Conservation (phyloP, 495 filamentous ascomycete species). For the Bacidia rubella region DNA sequence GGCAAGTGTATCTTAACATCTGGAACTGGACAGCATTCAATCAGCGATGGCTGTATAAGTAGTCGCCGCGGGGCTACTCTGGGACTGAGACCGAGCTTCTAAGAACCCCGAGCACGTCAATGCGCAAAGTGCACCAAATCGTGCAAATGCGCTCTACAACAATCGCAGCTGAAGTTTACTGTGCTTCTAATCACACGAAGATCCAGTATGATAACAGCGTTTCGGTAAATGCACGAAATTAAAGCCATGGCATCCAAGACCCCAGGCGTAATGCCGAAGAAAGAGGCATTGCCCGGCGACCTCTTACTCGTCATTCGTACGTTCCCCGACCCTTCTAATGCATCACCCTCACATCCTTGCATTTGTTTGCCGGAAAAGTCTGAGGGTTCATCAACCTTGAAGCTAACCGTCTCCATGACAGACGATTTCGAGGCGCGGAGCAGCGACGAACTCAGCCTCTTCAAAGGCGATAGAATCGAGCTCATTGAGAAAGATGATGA, state of each 20-base stretch:
- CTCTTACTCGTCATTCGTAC: conserved; percentile 66
- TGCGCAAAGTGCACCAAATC: neutral
- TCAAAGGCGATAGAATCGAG: conserved; percentile 79
- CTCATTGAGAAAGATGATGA: conserved; percentile 92
- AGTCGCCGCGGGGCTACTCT: neutral
- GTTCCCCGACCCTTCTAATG: conserved; percentile 24
- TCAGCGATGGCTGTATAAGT: neutral
- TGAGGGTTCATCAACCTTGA: too few species aligned
- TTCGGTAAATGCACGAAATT: too few species aligned
- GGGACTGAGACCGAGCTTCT: neutral
- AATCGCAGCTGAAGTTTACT: neutral
- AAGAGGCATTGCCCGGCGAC: conserved; percentile 47
- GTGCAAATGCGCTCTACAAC: neutral
- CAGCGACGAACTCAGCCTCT: conserved; percentile 79
- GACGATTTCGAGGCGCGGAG: conserved; percentile 84
- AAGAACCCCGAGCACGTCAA: neutral
- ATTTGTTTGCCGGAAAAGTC: too few species aligned
- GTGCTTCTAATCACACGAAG: neutral
- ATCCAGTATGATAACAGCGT: neutral
- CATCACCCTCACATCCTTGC: neutral
- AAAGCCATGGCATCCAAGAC: conserved; percentile 34
- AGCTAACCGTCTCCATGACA: too few species aligned
- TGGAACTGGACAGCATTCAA: neutral
- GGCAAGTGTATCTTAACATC: too few species aligned
- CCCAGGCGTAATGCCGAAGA: conserved; percentile 23